Conservation (phyloP, 2,329 filamentous ascomycete genomes). For the Truncatella angustata region DNA sequence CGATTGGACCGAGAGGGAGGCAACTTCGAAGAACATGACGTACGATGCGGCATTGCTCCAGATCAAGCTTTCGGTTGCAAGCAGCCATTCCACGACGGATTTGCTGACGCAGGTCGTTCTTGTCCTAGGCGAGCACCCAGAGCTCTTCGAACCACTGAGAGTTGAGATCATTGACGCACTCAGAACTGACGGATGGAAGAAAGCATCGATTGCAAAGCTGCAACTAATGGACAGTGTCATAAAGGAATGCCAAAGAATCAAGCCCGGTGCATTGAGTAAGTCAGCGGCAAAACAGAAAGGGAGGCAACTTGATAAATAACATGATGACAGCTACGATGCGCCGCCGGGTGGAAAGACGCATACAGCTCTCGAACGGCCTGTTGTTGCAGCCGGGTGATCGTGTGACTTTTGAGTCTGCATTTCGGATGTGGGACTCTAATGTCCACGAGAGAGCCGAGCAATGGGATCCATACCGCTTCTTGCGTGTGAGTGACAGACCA, state of each 20-base stretch:
- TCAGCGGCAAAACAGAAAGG: too few relatives aligned
- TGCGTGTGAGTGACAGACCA: too few relatives aligned
- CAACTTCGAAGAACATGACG: neutral
- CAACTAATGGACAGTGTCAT: conserved; percentile 4
- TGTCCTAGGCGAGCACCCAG: neutral
- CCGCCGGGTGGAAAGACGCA: too few relatives aligned
- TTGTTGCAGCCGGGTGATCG: too few relatives aligned
- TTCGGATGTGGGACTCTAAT: too few relatives aligned
- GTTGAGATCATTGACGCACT: neutral
- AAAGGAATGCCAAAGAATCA: conserved; percentile 5
- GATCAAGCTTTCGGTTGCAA: neutral
- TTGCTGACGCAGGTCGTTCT: neutral
- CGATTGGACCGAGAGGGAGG: neutral
- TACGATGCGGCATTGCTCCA: neutral
- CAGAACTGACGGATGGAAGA: neutral
- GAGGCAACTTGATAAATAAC: too few relatives aligned
- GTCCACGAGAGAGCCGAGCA: too few relatives aligned
- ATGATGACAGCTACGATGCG: too few relatives aligned
- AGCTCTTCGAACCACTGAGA: neutral
- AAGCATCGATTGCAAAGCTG: neutral
- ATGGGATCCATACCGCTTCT: too few relatives aligned
- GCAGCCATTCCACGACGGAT: conserved; percentile 2
- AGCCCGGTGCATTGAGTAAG: neutral
- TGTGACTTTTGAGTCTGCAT: too few relatives aligned
- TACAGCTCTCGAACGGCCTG: too few relatives aligned